phyloP scores from a whole-genome alignment of 768 basidiomycete genomes.

The Lactarius pseudohatsudake region DNA sequence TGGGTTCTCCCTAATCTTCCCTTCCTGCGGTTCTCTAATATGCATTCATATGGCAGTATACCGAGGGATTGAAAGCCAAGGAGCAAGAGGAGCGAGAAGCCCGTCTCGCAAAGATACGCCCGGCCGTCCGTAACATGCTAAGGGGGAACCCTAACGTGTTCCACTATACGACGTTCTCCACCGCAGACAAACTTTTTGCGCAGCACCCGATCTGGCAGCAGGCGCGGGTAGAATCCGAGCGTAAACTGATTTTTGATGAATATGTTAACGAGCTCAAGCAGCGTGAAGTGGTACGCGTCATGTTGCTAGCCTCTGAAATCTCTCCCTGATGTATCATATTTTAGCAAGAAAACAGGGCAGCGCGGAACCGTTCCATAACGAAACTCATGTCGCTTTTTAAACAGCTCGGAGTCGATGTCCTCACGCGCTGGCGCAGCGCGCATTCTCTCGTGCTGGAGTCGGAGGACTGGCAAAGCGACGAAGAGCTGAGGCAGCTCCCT shows the following conservation, averaged over 20 bases:
- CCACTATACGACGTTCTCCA: constrained; percentile 88
- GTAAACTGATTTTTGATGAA: constrained; percentile 88
- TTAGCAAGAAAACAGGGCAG: constrained; percentile 77
- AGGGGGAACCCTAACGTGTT: constrained; percentile 86
- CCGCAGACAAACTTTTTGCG: constrained; percentile 82
- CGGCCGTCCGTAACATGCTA: constrained; percentile 82
- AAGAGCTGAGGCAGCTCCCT: constrained; percentile 78
- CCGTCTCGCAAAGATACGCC: constrained; percentile 80
- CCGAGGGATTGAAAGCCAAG: constrained; percentile 69
- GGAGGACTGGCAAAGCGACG: constrained; percentile 74
- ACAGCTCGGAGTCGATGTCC: constrained; percentile 82
- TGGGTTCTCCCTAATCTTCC: constrained; percentile 37
- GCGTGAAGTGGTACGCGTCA: constrained; percentile 75
- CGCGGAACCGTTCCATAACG: constrained; percentile 74
- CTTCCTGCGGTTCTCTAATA: constrained; percentile 18
- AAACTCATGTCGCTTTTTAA: constrained; percentile 87
- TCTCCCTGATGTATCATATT: constrained; percentile 18
- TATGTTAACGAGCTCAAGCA: constrained; percentile 83
- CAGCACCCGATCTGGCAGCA: constrained; percentile 92
- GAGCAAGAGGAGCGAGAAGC: constrained; percentile 86
- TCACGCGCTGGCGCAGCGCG: constrained; percentile 91
- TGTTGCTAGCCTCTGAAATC: background rate
- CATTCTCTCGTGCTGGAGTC: constrained; percentile 74
- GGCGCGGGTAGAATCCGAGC: constrained; percentile 80
- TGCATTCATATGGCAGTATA: constrained; percentile 54